Percentiles rank a stretch among this genome's conserved stretches.
phyloP scores from a whole-genome alignment of 305 asterid genomes.

The Plantago coronopus region DNA sequence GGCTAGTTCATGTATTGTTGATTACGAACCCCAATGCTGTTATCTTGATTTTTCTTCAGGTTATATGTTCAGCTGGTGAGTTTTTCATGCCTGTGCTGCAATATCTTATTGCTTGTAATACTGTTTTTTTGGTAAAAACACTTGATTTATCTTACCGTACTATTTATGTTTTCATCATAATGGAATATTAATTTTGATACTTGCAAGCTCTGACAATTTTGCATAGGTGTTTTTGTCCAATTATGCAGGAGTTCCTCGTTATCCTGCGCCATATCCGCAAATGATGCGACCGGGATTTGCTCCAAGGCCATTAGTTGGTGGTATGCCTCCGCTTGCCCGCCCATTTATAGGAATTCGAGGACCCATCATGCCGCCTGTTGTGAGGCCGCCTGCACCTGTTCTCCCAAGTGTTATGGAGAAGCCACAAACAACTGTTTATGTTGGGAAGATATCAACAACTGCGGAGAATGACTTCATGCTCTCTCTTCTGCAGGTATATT shows the following conservation, averaged over 20 bases:
- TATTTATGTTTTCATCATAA: constrained; percentile 31
- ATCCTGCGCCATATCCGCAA: constrained; percentile 61
- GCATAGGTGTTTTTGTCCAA: constrained; percentile 62
- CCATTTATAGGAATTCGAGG: constrained; percentile 66
- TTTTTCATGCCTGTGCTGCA: constrained; percentile 92
- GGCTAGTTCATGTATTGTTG: constrained; percentile 52
- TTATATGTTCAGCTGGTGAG: constrained; percentile 89
- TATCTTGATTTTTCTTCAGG: constrained; percentile 85
- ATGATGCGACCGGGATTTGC: constrained; percentile 68
- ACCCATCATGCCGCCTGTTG: constrained; percentile 52
- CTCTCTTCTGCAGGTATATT: constrained; percentile 77
- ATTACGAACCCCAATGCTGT: constrained; percentile 55
- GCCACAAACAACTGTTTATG: constrained; percentile 83
- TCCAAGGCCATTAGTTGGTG: constrained; percentile 60
- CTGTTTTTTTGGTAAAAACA: constrained; percentile 67
- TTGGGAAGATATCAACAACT: constrained; percentile 86
- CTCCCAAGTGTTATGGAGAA: constrained; percentile 49
- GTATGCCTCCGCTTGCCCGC: constrained; percentile 65
- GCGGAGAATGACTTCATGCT: constrained; percentile 90
- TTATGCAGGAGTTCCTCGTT: constrained; percentile 81
- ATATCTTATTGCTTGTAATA: constrained; percentile 82
- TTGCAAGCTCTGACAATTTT: constrained; percentile 51
- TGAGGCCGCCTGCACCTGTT: constrained; percentile 57
- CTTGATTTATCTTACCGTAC: constrained; percentile 48
- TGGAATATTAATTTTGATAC: constrained; percentile 15